Base-by-base conservation (phyloP, 176 grass and related monocot species). In the Ananas comosus region DNA sequence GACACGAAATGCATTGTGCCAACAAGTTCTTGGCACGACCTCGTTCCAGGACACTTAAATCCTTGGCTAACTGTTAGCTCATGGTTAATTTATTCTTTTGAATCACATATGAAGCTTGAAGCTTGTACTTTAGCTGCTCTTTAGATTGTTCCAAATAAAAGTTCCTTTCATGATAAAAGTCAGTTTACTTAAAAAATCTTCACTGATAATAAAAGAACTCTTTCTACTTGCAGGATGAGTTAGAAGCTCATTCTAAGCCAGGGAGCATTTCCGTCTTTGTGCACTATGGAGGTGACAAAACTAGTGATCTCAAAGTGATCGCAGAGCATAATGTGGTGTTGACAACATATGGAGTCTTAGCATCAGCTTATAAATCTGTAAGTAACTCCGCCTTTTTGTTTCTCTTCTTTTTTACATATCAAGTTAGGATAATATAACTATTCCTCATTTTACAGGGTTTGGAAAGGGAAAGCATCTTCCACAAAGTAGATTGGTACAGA, bases 181-280 rank as follows among this genome's bases (percentile, higher is more conserved):
- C 19, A 59, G 16, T 16, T 58, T 19, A 4, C 72, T 58, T 59
- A 2, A 67, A 67, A 53, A 3, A 57, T 2, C 14, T 71, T 69
- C 64, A 21, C 50, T 79, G 48, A 82, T 67, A 57, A 13, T 2
- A 80, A 51, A 12, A 59, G 13, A 5, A 3, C 68, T 68, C 66
- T 81, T 25, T 63, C 59, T 12, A 56, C 53, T 66, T 19, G 6
- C 73, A 96, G 88, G 88, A 96, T 80, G 92, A 96, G 71, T 59
- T 91, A 16, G 92, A 91, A 57, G 79, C 83, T 12, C 88, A 96
- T 89, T 83, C 83, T 22, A 68, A 70, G 17, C 81, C 76, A 16
- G 88, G 81, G 66, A 73, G 85, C 49, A 66, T 96, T 79, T 91
- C 85, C 76, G 81, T 96, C 18, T 89, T 88, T 79, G 84, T 96